A percentile compares a stretch with the other conserved stretches of the same genome.
These are phyloP conservation scores for Kuraishia molischiana DNA, from an alignment of 805 yeast species.

Conservation along the genomic window DNA sequence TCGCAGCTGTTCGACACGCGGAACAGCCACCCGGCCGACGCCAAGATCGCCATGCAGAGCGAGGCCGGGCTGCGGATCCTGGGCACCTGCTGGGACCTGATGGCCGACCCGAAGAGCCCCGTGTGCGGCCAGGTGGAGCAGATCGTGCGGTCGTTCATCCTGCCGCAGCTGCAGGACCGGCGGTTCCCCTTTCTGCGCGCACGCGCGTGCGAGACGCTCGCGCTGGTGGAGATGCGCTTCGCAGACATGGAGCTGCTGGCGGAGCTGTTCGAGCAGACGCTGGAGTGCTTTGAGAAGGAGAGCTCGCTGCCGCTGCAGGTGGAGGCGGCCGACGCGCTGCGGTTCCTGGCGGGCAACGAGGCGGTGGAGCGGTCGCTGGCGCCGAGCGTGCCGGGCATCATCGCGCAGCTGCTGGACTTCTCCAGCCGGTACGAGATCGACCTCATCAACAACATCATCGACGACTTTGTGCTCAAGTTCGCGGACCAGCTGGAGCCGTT, in stretches of 20 bases:
- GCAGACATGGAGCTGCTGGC: slow-evolving; percentile 17
- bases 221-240: slow-evolving; percentile 13
- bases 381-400: slow-evolving; percentile 56
- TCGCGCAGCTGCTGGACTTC: slow-evolving; percentile 64
- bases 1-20: slow-evolving; percentile 30
- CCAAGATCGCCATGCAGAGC: slow-evolving; percentile 40
- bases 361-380: slow-evolving; percentile 51
- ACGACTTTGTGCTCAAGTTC: slow-evolving; percentile 83
- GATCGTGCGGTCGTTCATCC: slow-evolving; percentile 46
- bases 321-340: slow-evolving; percentile 42
- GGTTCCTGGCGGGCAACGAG: slow-evolving; percentile 26
- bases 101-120: slow-evolving; percentile 41
- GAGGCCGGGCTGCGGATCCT: slow-evolving; percentile 75
- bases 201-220: slow-evolving; percentile 52
- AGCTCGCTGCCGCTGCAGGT: slow-evolving; percentile 39
- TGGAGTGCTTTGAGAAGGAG: slow-evolving; percentile 22
- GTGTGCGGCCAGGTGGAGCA: slow-evolving; percentile 51
- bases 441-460: slow-evolving; percentile 80
- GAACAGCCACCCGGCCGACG: slow-evolving; percentile 18
- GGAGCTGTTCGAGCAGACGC: slow-evolving; percentile 24
- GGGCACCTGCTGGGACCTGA: slow-evolving; percentile 52
- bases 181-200: slow-evolving; percentile 62
- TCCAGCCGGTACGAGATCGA: slow-evolving; percentile 78
- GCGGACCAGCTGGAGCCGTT: slow-evolving; percentile 85
- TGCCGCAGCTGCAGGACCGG: slow-evolving; percentile 47